Conservation (phyloP, 257 asterid genomes). For the Jasminum sambac region DNA sequence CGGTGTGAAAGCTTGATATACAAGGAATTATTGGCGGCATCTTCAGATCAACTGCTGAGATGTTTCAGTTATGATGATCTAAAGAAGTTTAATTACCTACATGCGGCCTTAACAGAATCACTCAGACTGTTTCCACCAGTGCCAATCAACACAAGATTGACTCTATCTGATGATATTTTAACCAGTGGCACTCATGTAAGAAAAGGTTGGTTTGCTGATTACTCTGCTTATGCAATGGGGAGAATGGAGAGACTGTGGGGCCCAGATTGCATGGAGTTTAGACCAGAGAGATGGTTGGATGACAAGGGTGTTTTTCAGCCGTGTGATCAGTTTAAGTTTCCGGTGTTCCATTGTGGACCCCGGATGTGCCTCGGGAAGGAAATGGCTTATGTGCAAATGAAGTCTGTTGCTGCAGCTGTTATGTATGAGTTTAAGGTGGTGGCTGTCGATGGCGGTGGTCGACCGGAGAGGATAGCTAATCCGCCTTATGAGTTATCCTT, state of each 20-base stretch:
- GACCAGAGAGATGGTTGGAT: conserved; percentile 44
- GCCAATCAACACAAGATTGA: conserved; percentile 41
- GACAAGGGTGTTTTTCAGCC: conserved; percentile 33
- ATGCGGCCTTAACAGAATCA: conserved; percentile 42
- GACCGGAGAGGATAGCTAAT: conserved; percentile 26
- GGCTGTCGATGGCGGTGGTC: conserved; percentile 37
- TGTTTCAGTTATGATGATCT: conserved; percentile 32
- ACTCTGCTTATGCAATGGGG: conserved; percentile 47
- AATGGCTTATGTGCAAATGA: conserved; percentile 47
- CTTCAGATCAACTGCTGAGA: conserved; percentile 12
- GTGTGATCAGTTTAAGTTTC: conserved; percentile 34
- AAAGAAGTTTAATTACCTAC: conserved; percentile 38
- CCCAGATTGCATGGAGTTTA: conserved; percentile 37
- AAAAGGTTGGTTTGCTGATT: conserved; percentile 43
- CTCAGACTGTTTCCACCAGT: conserved; percentile 43
- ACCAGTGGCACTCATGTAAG: conserved; percentile 33
- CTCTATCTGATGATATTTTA: conserved; percentile 24
- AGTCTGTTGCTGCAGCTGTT: conserved; percentile 35
- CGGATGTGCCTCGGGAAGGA: conserved; percentile 45
- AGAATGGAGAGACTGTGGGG: conserved; percentile 47
- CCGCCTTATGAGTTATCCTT: conserved; percentile 39
- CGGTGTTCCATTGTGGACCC: conserved; percentile 44
- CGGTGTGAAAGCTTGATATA: conserved; percentile 28
- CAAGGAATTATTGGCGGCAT: conserved; percentile 22
- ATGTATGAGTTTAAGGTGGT: conserved; percentile 30